Conservation (phyloP, 352 stramenopile genomes). For the Elongisporangium undulatum region DNA sequence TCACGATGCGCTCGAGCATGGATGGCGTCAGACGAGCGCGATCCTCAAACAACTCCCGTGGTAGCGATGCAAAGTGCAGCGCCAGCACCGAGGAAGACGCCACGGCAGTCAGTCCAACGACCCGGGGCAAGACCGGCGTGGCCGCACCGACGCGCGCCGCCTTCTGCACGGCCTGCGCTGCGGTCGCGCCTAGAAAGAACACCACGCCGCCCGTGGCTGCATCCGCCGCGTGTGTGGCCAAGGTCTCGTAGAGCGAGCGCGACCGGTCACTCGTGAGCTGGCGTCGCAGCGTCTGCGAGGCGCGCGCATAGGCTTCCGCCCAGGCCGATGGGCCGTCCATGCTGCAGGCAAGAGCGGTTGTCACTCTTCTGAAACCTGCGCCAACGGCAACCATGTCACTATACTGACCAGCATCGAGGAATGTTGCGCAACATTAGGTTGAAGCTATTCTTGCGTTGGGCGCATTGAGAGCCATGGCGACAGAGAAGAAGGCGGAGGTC, state of each 20-base stretch:
- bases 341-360: too few relatives aligned
- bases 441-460: neutral
- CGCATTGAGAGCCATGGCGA: neutral
- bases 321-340: constrained; percentile 1
- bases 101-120: constrained; percentile 35
- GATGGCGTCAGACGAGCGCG: constrained; percentile 17
- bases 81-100: constrained; percentile 37
- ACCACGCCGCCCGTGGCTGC: constrained; percentile 40
- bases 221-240: constrained; percentile 36
- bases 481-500: neutral
- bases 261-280: constrained; percentile 38
- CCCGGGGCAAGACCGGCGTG: constrained; percentile 33
- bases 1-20: constrained; percentile 17
- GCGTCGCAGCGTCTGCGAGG: constrained; percentile 16
- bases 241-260: constrained; percentile 31
- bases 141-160: constrained; percentile 36
- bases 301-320: constrained; percentile 6
- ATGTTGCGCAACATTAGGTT: constrained; percentile 1
- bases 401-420: neutral
- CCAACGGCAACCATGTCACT: neutral
- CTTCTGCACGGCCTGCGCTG: constrained; percentile 44
- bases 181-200: constrained; percentile 41
- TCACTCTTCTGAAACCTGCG: neutral
- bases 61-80: constrained; percentile 48
- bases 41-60: constrained; percentile 35